Conservation (phyloP, 148 eudicot genomes). For the Fagopyrum homotropicum region DNA sequence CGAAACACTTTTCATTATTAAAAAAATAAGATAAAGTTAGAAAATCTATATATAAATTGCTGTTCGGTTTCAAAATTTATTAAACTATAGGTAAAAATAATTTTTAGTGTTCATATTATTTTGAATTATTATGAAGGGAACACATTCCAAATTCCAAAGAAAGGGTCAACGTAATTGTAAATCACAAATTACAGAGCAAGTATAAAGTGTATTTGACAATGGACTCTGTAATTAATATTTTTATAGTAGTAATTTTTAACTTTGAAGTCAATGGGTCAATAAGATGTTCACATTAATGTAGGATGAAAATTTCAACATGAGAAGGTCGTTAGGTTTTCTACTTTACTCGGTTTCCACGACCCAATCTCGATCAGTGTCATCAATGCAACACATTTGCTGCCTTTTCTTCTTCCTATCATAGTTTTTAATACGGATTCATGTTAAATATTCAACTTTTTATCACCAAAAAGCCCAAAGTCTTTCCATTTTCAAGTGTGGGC, state of each 20-base stretch:
- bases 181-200: background rate
- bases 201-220: background rate
- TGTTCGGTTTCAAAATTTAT: no score
- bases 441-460: no score
- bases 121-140: background rate
- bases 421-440: no score
- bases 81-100: no score
- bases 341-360: constrained; percentile 12
- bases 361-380: background rate
- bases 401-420: background rate
- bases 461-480: no score
- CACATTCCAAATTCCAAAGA: background rate
- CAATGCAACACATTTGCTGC: background rate
- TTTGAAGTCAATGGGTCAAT: background rate
- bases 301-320: background rate
- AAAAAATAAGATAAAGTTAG: no score
- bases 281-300: background rate
- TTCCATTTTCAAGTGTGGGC: no score
- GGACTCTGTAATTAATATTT: background rate
- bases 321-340: constrained; percentile 13
- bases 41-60: no score
- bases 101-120: no score
- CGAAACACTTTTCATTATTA: no score
- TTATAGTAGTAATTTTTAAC: background rate
- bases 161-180: background rate